These are phyloP conservation scores for Cryphonectria japonica DNA, from an alignment of 2,329 filamentous ascomycete species.

Conservation along the genomic window DNA sequence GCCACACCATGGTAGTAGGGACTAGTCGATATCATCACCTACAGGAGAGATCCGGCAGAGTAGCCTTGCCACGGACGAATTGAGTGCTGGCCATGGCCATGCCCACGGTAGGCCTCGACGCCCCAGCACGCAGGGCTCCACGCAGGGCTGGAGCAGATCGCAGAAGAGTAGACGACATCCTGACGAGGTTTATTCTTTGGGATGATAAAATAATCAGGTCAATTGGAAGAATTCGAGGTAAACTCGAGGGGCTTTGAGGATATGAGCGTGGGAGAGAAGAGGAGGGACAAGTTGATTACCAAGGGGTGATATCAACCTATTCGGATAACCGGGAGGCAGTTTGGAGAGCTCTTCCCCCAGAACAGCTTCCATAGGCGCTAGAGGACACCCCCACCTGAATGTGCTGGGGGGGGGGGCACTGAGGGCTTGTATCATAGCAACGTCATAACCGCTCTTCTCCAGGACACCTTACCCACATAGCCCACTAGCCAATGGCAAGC, in stretches of 20 bases:
- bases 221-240: constrained; percentile 2
- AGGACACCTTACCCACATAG: background rate
- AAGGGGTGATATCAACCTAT: constrained; percentile 21
- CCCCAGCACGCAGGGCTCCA: constrained; percentile 70
- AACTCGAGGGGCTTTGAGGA: background rate
- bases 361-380: background rate
- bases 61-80: constrained; percentile 86
- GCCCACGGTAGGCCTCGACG: constrained; percentile 64
- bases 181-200: constrained; percentile 33
- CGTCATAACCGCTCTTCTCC: background rate
- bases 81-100: constrained; percentile 66
- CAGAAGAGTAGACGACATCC: constrained; percentile 78
- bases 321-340: background rate
- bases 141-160: constrained; percentile 70
- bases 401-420: constrained; percentile 2
- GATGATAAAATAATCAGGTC: constrained; percentile 9
- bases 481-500: background rate
- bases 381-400: background rate
- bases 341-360: background rate
- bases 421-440: background rate
- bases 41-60: constrained; percentile 83
- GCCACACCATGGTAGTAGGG: background rate
- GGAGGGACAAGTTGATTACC: constrained; percentile 2
- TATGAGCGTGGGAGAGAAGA: background rate
- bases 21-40: constrained; percentile 32